phyloP scores from a whole-genome alignment of 2,329 filamentous ascomycete genomes.

The Aspergillus melleus region DNA sequence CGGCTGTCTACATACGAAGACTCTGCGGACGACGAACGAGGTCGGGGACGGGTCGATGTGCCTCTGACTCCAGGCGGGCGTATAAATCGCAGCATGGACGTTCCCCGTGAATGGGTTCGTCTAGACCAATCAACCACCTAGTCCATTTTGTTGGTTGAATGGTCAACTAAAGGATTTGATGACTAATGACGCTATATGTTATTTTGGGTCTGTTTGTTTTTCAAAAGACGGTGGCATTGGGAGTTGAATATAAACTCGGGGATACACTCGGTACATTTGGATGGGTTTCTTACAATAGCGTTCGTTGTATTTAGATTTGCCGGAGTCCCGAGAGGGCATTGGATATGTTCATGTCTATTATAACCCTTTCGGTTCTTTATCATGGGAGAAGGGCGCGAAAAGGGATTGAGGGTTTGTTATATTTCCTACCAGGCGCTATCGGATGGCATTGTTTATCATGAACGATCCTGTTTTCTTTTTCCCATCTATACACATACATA shows the following conservation, averaged over 20 bases:
- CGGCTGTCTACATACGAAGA: conserved; percentile 70
- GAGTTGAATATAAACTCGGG: not conserved
- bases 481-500: not conserved
- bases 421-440: not conserved
- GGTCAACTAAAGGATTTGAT: not conserved
- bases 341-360: not conserved
- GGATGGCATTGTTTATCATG: not conserved
- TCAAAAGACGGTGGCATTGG: not conserved
- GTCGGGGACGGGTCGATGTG: conserved; percentile 52
- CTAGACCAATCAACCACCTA: conserved; percentile 30
- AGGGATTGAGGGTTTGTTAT: not conserved
- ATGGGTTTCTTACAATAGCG: not conserved
- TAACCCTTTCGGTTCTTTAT: not conserved
- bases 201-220: not conserved
- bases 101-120: conserved; percentile 56
- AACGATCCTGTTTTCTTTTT: not conserved
- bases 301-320: not conserved
- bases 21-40: conserved; percentile 54
- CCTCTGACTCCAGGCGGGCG: conserved; percentile 64
- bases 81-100: conserved; percentile 65
- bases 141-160: not conserved
- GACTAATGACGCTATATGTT: not conserved
- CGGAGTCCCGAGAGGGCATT: not conserved
- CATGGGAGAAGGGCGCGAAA: not conserved
- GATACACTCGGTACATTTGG: not conserved